Evolutionary conservation across 192 early-diverging fungal species (phyloP), one percentile per base, ranked within the genome.

Genomic region (Funneliformis geosporum): DNA sequence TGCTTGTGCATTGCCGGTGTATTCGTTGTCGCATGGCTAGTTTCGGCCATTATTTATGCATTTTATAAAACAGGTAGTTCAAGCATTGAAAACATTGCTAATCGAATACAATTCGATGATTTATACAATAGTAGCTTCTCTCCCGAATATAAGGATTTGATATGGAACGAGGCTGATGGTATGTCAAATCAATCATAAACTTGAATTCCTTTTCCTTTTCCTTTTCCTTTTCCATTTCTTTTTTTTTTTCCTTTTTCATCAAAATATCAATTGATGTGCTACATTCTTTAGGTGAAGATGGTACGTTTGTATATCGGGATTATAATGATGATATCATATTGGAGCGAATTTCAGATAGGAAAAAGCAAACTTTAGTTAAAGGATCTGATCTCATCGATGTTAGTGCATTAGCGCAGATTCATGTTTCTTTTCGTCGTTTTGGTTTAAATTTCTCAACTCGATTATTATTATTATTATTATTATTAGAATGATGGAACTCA

Each of bases 341-440:
- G 21, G 59, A 80, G 38, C 61, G 33, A 23, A 59, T 76, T n/a
- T 23, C 44, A 39, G 55, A 74, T 21, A n/a, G 8, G 10, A 43
- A 18, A 47, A 83, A 79, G 65, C 21, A 39, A n/a, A 46, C 47
- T 33, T 77, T 72, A 55, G 74, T 33, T 27, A 60, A 42, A 14
- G 83, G 62, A 61, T 72, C 73, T 18, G 60, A 76, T 44, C n/a
- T 75, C 71, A 6, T 60, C n/a, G 73, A 65, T 43, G 25, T 73
- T 62, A 44, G 23, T 61, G 62, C 65, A 2, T 21, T 46, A 16
- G n/a, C 14, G 1, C 43, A 25, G 40, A 71, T 44, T 55, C 55
- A 55, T 60, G 14, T 42, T 28, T 64, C 43, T 38, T 16, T n/a
- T 46, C 39, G 21, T 42, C 75, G 6, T 40, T 42, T 68, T 21